Conservation (phyloP, 1,139 yeast genomes). For the Suhomyces maxii region DNA sequence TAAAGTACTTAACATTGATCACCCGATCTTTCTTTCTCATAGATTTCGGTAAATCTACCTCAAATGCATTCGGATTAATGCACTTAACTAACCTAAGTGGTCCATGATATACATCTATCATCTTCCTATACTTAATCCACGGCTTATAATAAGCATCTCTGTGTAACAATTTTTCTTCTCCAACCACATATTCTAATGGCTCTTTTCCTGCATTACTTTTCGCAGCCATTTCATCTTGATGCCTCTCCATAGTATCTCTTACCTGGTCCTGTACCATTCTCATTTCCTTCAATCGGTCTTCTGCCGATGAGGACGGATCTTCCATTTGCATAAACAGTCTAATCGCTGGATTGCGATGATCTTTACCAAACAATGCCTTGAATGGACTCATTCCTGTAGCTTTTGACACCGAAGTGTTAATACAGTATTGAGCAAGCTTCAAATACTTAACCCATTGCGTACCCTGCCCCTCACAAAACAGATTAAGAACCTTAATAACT, state of each 20-base stretch:
- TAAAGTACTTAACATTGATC: neutral
- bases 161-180: neutral
- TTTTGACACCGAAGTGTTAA: neutral
- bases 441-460: neutral
- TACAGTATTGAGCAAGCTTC: neutral
- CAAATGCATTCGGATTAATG: neutral
- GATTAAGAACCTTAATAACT: neutral
- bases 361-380: neutral
- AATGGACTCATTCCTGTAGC: neutral
- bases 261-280: neutral
- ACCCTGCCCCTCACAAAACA: neutral
- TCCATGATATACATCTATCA: neutral
- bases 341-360: neutral
- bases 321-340: neutral
- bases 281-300: neutral
- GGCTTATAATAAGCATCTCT: neutral
- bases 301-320: neutral
- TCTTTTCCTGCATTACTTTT: neutral
- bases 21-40: neutral
- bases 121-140: neutral
- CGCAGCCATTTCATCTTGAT: neutral
- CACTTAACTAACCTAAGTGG: neutral
- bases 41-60: neutral
- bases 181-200: neutral
- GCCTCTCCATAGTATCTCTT: neutral